These are phyloP conservation scores for Styphnolobium japonicum DNA, from an alignment of 306 rosid genomes.

Conservation along the genomic window DNA sequence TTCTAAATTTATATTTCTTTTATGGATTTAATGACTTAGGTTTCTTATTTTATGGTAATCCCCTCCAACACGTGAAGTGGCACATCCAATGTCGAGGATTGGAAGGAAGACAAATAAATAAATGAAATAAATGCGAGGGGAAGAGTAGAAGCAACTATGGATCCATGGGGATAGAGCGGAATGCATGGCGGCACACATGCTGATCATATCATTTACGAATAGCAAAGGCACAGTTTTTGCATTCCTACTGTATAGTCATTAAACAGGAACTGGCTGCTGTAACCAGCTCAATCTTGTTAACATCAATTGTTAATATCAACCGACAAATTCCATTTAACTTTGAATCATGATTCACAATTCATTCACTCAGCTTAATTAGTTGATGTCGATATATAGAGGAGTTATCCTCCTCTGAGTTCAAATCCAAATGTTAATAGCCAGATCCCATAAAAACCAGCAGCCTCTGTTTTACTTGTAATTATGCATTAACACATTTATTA, in stretches of 20 bases:
- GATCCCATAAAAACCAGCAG: not conserved
- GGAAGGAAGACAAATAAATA: not conserved
- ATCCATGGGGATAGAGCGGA: slow-evolving; percentile 19
- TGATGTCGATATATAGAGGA: not conserved
- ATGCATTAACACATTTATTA: too few species aligned
- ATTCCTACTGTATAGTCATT: not conserved
- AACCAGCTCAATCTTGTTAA: slow-evolving; percentile 25
- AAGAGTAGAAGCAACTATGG: slow-evolving; percentile 11
- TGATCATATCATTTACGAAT: not conserved
- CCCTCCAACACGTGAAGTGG: slow-evolving; percentile 46
- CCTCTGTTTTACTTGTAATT: too few species aligned
- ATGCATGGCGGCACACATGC: slow-evolving; percentile 41
- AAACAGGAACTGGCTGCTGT: slow-evolving; percentile 20
- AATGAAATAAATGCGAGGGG: not conserved
- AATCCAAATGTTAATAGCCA: not conserved
- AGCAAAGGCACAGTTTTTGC: not conserved
- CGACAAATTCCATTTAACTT: slow-evolving; percentile 24
- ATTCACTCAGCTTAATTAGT: slow-evolving; percentile 21
- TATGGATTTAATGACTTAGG: slow-evolving; percentile 21
- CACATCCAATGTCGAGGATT: slow-evolving; percentile 29
- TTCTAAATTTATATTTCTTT: not conserved
- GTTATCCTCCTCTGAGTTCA: not conserved
- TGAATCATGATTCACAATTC: slow-evolving; percentile 23
- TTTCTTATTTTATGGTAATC: slow-evolving; percentile 28
- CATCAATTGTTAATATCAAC: not conserved